Percentiles rank a stretch among this genome's conserved stretches.
Conservation (phyloP, 805 yeast genomes). For the Naumovozyma castellii region DNA sequence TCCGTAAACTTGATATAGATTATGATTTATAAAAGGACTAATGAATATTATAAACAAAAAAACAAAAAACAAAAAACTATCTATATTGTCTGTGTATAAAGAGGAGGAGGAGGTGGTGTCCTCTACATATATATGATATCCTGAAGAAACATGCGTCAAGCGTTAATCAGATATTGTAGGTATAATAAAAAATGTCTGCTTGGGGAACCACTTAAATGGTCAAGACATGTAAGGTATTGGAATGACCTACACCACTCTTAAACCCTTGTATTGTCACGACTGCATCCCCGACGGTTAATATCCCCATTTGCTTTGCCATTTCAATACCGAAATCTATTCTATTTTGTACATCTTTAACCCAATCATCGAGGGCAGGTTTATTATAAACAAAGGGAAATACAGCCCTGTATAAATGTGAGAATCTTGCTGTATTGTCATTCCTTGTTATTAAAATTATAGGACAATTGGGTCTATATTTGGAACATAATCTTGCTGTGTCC, state of each 20-base stretch:
- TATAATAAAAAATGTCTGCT: neutral
- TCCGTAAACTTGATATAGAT: constrained; percentile 17
- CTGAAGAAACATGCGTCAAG: no score
- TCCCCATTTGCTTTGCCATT: constrained; percentile 79
- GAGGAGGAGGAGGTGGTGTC: no score
- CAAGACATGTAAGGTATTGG: constrained; percentile 64
- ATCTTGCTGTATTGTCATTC: constrained; percentile 86
- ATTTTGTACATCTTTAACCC: constrained; percentile 94
- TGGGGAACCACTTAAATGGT: neutral
- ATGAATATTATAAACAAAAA: no score
- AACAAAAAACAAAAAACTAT: no score
- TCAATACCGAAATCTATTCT: constrained; percentile 89
- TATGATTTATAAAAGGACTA: constrained; percentile 10
- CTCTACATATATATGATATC: no score
- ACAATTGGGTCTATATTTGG: constrained; percentile 95
- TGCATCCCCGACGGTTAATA: constrained; percentile 77
- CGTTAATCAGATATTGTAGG: no score
- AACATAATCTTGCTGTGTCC: constrained; percentile 86
- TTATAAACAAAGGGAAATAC: constrained; percentile 92
- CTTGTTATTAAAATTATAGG: constrained; percentile 98
- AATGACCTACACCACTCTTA: constrained; percentile 97
- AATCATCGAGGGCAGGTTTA: constrained; percentile 51
- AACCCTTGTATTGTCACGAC: constrained; percentile 96
- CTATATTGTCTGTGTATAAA: no score
- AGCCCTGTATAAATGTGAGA: constrained; percentile 94